Evolutionary conservation across 108 stramenopile species (phyloP).

Genomic region (Pseudonitzschia multiseries): DNA sequence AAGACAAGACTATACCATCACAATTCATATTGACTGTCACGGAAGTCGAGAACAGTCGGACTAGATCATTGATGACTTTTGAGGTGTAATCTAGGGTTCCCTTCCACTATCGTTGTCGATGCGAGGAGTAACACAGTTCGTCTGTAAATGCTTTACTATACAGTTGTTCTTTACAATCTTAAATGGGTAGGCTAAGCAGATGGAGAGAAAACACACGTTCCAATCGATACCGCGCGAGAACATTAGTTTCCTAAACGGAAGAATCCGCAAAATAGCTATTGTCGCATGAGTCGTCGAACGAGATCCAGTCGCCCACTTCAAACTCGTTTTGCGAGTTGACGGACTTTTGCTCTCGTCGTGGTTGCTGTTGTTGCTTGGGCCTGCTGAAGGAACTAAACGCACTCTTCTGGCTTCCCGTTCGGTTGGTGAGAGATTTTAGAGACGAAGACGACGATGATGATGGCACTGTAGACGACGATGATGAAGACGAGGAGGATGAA

Average conservation of each 20-base stretch:
- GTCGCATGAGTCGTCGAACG: conserved; percentile 1
- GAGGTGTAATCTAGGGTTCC: too few relatives aligned
- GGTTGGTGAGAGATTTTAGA: neutral
- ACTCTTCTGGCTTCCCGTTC: conserved; percentile 2
- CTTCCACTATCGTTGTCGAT: too few relatives aligned
- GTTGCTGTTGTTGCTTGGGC: neutral
- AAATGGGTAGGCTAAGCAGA: neutral
- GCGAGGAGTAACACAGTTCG: too few relatives aligned
- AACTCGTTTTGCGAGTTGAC: neutral
- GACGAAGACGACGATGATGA: neutral
- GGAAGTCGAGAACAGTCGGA: too few relatives aligned
- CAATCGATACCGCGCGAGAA: neutral
- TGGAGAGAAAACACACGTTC: neutral
- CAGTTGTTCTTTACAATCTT: neutral
- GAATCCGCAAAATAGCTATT: neutral
- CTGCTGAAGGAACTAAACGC: conserved; percentile 3
- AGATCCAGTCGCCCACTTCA: conserved; percentile 14
- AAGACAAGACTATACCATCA: too few relatives aligned
- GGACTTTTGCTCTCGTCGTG: neutral
- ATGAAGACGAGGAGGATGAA: conserved; percentile 1
- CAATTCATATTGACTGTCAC: too few relatives aligned
- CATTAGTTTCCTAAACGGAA: neutral
- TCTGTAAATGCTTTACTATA: too few relatives aligned
- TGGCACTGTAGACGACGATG: neutral
- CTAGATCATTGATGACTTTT: too few relatives aligned